Evolutionary conservation across 2,329 filamentous ascomycete genomes (phyloP), one percentile per base, ranked within the genome.

Genomic region (Thelonectria blattea): DNA sequence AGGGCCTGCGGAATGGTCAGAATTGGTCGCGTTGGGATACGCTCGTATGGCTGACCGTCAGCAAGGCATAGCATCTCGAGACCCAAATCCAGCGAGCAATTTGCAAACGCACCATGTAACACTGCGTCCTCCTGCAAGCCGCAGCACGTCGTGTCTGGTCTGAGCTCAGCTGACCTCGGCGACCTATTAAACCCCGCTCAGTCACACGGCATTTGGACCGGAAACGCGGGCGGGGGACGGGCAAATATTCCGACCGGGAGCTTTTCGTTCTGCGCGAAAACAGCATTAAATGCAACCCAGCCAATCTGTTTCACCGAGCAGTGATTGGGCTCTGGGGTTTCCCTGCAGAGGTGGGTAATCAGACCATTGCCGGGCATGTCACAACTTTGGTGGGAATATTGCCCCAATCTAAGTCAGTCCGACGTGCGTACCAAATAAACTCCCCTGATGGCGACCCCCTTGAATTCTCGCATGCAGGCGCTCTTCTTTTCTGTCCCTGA

Each of bases 311-410:
- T 64, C 47, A 58, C 34, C 27, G 54, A 37, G 30, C 51, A 43
- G 63, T 61, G 61, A 64, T 66, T 65, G 64, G 64, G 27, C 27
- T 17, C 17, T 30, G 32, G 14, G 9, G 15, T 30, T 30, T 30
- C 27, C 27, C 8, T 30, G 27, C 8, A 30, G 27, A 20, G 48
- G 63, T 65, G 64, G 63, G 52, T 57, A 52, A 46, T 58, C 64
- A 62, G 64, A 48, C 50, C 43, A 58, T 65, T 46, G 37, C 57
- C 57, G 61, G 9, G 27, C 27, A 10, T 30, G 27, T 6, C 27
- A 39, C 52, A 37, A 17, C 59, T 65, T n/a, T 60, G 63, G 55
- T 63, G 39, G 15, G 12, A 39, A 46, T 37, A 24, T 41, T 17
- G 5, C 34, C 27, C 41, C 42, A 58, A 55, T 55, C 27, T 45